phyloP scores from a whole-genome alignment of 164 flowering plant species.

The Macadamia integrifolia region DNA sequence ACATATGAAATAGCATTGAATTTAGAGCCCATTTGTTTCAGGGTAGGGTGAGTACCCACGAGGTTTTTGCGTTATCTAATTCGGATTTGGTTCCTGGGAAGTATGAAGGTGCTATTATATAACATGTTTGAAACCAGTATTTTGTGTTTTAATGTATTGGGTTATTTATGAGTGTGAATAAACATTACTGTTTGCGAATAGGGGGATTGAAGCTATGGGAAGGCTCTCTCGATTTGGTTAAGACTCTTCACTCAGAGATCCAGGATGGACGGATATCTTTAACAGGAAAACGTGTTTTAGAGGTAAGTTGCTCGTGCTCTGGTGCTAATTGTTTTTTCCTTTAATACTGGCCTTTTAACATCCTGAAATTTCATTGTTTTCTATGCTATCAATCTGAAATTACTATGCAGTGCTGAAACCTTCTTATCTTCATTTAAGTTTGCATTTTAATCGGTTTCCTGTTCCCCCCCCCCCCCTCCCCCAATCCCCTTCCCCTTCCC shows the following conservation, averaged over 20 bases:
- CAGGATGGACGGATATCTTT: constrained; percentile 43
- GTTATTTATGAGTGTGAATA: background rate
- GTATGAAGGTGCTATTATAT: constrained; percentile 66
- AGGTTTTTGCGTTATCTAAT: constrained; percentile 73
- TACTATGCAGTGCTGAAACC: background rate
- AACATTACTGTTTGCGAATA: constrained; percentile 13
- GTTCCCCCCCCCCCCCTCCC: too few relatives aligned
- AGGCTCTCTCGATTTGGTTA: constrained; percentile 81
- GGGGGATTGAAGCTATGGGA: constrained; percentile 99
- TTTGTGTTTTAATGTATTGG: background rate
- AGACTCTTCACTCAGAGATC: constrained; percentile 51
- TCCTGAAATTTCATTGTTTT: background rate
- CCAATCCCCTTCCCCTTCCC: too few relatives aligned
- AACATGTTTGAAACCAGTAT: background rate
- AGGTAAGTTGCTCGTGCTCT: constrained; percentile 59
- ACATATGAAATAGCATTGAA: background rate
- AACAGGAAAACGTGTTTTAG: constrained; percentile 69
- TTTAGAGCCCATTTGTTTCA: constrained; percentile 17
- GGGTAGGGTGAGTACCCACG: constrained; percentile 86
- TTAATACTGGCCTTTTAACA: background rate
- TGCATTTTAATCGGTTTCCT: background rate
- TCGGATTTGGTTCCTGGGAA: constrained; percentile 93
- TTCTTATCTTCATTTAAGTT: background rate
- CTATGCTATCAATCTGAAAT: background rate
- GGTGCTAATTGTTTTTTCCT: constrained; percentile 24